Conservation (phyloP, 2,329 filamentous ascomycete species). For the Biscogniauxia sp. region DNA sequence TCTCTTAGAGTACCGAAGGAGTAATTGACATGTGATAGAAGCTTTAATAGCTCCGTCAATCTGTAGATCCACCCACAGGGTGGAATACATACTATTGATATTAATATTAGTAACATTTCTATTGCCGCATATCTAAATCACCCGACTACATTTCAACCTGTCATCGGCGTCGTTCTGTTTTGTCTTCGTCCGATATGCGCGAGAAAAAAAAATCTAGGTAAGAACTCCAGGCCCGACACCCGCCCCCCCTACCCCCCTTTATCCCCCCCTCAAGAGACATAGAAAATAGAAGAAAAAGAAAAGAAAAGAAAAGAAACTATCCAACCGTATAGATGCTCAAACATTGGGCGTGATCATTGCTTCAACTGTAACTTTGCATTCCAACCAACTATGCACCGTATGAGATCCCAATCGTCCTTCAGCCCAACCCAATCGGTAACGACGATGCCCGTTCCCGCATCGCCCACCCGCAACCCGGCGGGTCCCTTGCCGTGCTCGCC, state of each 20-base stretch:
- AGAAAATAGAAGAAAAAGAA: neutral
- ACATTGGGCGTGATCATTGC: slow-evolving; percentile 27
- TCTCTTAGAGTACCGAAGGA: no score
- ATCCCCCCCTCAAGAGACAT: no score
- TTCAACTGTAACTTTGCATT: slow-evolving; percentile 66
- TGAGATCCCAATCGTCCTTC: slow-evolving; percentile 85
- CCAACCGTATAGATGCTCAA: neutral
- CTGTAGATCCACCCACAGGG: neutral
- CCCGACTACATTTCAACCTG: neutral
- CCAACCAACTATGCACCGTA: slow-evolving; percentile 85
- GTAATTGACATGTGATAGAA: neutral
- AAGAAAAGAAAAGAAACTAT: neutral
- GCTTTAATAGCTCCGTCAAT: neutral
- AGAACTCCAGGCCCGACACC: neutral
- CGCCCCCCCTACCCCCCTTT: no score
- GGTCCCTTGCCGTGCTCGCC: slow-evolving; percentile 51
- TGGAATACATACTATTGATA: neutral
- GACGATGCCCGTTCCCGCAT: slow-evolving; percentile 81
- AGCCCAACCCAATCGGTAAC: slow-evolving; percentile 92
- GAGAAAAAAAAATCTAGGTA: neutral
- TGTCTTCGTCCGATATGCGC: neutral
- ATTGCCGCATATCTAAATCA: neutral
- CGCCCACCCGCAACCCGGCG: slow-evolving; percentile 53
- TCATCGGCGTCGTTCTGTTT: neutral
- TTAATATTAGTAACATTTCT: neutral